Conservation (phyloP, 169 alveolate genomes). For the Perkinsus olseni region DNA sequence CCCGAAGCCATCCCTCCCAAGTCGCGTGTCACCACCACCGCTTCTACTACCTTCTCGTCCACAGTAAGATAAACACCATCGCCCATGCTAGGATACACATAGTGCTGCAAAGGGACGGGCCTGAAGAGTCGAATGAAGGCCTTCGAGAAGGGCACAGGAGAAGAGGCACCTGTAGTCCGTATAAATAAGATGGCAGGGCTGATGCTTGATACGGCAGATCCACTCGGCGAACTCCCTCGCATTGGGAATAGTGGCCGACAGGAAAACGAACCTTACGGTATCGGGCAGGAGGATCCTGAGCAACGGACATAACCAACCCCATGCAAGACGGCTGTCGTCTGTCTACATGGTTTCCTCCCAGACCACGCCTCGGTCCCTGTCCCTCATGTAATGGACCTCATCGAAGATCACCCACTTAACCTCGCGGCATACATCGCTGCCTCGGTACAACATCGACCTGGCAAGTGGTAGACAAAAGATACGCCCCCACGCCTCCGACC, state of each 20-base stretch:
- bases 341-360: constrained; percentile 99
- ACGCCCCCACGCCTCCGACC: not conserved
- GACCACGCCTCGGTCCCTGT: constrained; percentile 98
- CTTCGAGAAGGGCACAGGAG: not conserved
- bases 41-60: constrained; percentile 79
- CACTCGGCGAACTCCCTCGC: constrained; percentile 98
- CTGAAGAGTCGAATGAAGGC: no score
- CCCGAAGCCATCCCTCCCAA: constrained; percentile 31
- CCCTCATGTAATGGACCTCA: constrained; percentile 99
- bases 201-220: constrained; percentile 92
- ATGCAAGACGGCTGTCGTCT: no score
- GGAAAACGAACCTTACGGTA: constrained; percentile 86
- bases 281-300: constrained; percentile 58
- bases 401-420: constrained; percentile 66
- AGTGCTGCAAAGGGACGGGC: constrained; percentile 96
- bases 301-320: not conserved
- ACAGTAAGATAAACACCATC: constrained; percentile 87
- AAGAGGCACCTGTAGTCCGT: constrained; percentile 71
- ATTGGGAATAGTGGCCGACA: constrained; percentile 99
- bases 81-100: constrained; percentile 87
- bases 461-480: not conserved
- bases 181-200: constrained; percentile 94
- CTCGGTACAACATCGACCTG: constrained; percentile 88
- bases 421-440: constrained; percentile 88
- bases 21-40: constrained; percentile 37